Base-by-base conservation (phyloP, 2,329 filamentous ascomycete species). In the Beauveria bassiana region DNA sequence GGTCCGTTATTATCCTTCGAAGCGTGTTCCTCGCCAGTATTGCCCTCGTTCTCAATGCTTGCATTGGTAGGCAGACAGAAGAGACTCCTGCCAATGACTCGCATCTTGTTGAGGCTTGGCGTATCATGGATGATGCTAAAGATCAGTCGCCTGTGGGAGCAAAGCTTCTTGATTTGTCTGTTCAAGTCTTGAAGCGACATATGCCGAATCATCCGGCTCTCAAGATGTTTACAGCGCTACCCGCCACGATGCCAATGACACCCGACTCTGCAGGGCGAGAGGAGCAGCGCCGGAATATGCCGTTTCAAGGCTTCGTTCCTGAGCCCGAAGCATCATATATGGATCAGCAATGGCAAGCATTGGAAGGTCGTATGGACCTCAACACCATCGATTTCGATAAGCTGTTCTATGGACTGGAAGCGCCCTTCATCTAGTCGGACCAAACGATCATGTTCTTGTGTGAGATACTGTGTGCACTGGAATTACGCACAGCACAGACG, bases 311-410 rank as follows among this genome's bases (percentile, higher is more conserved):
- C 38, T 28, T 62, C 50, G 16, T 65, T n/a, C 49, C 64, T 7
- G 63, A 50, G 10, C 58, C 62, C 16, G 12, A 66, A 62, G 54
- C 62, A 26, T 61, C 65, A 16, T 65, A 65, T 16, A 64, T 71
- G 6, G 70, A 71, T 28, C 66, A 68, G 47, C 66, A 67, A 49
- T 67, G 69, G 66, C 66, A 67, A 9, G 65, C 66, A 43, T 59
- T 72, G 1, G 70, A 70, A 28, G 66, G 67, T 0, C 67, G 68
- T 20, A 70, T 71, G 67, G 68, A 72, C n/a, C 54, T 74, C 24
- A 70, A 74, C 49, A 66, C 66, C 6, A 71, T 74, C 64, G 72
- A 74, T 52, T 74, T 73, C 71, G 72, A 74, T 45, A 68, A 67
- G 49, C 59, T 74, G 16, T 68, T 74, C 55, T 73, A 71, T 68